phyloP scores from a whole-genome alignment of 306 rosid species.

The Senna tora region DNA sequence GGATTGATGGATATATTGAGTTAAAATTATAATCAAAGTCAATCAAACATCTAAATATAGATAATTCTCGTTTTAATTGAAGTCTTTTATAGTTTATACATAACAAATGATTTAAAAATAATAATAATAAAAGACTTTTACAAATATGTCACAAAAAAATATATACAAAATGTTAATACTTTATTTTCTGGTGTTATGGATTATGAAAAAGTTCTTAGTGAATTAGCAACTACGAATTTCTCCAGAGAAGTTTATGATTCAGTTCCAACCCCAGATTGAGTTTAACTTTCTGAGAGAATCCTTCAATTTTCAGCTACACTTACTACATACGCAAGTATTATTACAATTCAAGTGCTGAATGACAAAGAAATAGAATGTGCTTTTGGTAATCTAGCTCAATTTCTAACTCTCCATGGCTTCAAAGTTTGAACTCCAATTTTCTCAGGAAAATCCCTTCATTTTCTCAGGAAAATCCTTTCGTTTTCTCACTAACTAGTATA shows the following conservation, averaged over 20 bases:
- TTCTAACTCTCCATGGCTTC: neutral
- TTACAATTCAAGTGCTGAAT: neutral
- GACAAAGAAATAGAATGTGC: neutral
- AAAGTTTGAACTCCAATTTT: conserved; percentile 14
- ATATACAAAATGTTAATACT: too few species aligned
- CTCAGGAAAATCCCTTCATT: neutral
- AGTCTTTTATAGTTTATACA: too few species aligned
- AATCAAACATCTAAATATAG: too few species aligned
- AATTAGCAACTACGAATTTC: neutral
- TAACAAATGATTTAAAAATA: too few species aligned
- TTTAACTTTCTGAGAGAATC: neutral
- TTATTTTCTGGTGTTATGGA: too few species aligned
- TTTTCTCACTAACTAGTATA: neutral
- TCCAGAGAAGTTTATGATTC: neutral
- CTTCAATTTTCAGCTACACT: neutral
- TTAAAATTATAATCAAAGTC: too few species aligned
- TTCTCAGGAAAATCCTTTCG: neutral
- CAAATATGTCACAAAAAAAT: too few species aligned
- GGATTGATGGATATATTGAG: too few species aligned
- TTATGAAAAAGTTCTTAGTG: neutral
- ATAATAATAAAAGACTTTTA: too few species aligned
- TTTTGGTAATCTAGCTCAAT: neutral
- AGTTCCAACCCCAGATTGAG: neutral
- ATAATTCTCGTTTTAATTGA: too few species aligned
- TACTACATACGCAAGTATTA: neutral